Evolutionary conservation across 805 yeast genomes (phyloP).

Genomic region (Scheffersomyces stipitis): DNA sequence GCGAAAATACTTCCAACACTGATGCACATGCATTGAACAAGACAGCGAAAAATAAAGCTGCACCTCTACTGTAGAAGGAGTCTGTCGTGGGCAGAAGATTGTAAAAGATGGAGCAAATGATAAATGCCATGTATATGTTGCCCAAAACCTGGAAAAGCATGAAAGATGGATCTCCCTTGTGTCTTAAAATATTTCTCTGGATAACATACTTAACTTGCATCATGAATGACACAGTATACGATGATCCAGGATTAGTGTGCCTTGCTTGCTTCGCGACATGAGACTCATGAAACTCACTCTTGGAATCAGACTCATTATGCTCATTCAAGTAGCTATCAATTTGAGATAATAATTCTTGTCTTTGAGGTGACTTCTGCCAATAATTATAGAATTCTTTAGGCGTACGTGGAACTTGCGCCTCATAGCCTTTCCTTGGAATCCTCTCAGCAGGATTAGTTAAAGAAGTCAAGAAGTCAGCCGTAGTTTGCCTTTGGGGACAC

Average conservation of each 20-base stretch:
- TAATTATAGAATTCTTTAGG: constrained; percentile 28
- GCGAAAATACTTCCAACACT: constrained; percentile 56
- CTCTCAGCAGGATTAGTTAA: constrained; percentile 54
- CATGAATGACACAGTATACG: constrained; percentile 34
- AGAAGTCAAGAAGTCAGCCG: constrained; percentile 55
- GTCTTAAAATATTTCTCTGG: constrained; percentile 54
- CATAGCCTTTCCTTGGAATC: constrained; percentile 37
- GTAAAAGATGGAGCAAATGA: constrained; percentile 61
- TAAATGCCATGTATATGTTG: constrained; percentile 54
- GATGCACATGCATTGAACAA: constrained; percentile 62
- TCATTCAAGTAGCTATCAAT: constrained; percentile 21
- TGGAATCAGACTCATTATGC: constrained; percentile 7
- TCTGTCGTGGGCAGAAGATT: constrained; percentile 48
- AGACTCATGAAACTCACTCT: constrained; percentile 15
- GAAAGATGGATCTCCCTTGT: constrained; percentile 57
- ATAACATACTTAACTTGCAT: constrained; percentile 45
- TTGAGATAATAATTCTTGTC: constrained; percentile 22
- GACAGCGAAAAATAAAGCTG: constrained; percentile 59
- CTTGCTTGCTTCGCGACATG: constrained; percentile 41
- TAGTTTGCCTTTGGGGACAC: constrained; percentile 56
- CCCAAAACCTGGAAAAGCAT: constrained; percentile 52
- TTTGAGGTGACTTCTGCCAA: constrained; percentile 47
- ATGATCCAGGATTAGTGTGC: constrained; percentile 31
- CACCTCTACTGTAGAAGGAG: constrained; percentile 65
- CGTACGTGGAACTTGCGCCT: constrained; percentile 45